These are phyloP conservation scores for Backusella tuberculispora DNA, from an alignment of 192 early-diverging fungal genomes.

Conservation along the genomic window DNA sequence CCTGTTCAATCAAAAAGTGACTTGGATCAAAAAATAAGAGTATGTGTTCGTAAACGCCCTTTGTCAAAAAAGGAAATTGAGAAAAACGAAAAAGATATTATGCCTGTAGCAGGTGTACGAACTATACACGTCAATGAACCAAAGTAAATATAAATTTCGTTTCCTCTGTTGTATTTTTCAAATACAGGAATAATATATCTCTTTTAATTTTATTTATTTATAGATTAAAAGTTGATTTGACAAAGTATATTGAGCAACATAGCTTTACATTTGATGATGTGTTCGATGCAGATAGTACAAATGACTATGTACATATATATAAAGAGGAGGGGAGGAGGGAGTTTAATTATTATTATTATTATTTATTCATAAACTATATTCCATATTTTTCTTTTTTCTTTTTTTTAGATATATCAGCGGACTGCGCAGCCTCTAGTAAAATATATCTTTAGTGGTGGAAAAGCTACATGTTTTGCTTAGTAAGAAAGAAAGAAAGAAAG, in stretches of 20 bases:
- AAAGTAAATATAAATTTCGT: slow-evolving; percentile 63
- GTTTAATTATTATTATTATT: background rate
- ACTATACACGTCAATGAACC: slow-evolving; percentile 90
- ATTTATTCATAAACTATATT: background rate
- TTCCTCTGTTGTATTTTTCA: background rate
- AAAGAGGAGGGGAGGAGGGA: background rate
- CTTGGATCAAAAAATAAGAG: slow-evolving; percentile 87
- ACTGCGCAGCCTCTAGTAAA: slow-evolving; percentile 94
- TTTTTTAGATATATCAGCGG: slow-evolving; percentile 64
- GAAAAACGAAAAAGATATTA: slow-evolving; percentile 85
- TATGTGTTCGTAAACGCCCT: slow-evolving; percentile 96
- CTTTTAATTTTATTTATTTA: background rate
- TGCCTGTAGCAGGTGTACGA: slow-evolving; percentile 63
- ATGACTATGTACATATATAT: slow-evolving; percentile 71
- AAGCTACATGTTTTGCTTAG: slow-evolving; percentile 99
- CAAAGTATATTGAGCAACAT: slow-evolving; percentile 95
- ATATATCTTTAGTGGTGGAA: slow-evolving; percentile 94
- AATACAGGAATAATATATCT: background rate
- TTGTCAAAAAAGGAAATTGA: slow-evolving; percentile 87
- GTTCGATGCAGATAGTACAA: slow-evolving; percentile 80
- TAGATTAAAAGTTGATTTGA: slow-evolving; percentile 94
- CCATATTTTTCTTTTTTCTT: no score
- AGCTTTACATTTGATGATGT: slow-evolving; percentile 97
- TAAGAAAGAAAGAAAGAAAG: slow-evolving; percentile 38
- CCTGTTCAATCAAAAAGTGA: slow-evolving; percentile 43